These are phyloP conservation scores for Penicillium glabrum DNA, from an alignment of 2,329 filamentous ascomycete genomes.

Conservation along the genomic window DNA sequence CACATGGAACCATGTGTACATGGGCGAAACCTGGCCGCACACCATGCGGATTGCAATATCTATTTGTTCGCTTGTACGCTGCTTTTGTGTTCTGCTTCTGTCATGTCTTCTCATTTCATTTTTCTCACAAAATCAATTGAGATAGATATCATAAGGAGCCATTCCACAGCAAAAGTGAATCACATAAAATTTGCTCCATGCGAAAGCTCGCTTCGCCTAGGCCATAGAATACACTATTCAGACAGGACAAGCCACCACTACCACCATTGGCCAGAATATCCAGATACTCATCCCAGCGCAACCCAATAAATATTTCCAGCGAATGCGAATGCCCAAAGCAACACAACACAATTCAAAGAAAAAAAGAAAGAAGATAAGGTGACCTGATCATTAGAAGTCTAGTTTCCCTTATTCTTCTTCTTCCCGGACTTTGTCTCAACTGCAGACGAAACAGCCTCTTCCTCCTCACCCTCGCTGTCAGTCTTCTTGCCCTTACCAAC, in stretches of 20 bases:
- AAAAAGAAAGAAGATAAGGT: background rate
- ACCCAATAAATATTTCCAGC: background rate
- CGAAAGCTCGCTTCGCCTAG: background rate
- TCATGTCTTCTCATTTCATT: background rate
- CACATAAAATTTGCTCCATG: background rate
- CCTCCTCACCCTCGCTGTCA: constrained; percentile 8
- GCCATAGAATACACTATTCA: background rate
- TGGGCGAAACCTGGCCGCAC: constrained; percentile 6
- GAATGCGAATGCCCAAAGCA: background rate
- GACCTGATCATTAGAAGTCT: background rate
- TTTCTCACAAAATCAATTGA: background rate
- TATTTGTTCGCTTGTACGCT: background rate
- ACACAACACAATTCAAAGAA: background rate
- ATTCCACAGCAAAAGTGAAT: background rate
- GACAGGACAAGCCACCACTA: background rate
- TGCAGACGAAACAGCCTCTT: constrained; percentile 7
- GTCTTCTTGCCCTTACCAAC: constrained; percentile 49
- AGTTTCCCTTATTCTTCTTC: background rate
- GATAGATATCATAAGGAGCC: background rate
- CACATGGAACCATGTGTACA: constrained; percentile 16
- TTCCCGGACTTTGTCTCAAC: constrained; percentile 9
- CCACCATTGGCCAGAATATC: background rate
- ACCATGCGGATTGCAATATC: background rate
- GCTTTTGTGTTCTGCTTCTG: background rate
- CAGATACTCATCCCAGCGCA: background rate